Base-by-base conservation (phyloP, 495 filamentous ascomycete species). In the Paragyromitra xinjiangensis region DNA sequence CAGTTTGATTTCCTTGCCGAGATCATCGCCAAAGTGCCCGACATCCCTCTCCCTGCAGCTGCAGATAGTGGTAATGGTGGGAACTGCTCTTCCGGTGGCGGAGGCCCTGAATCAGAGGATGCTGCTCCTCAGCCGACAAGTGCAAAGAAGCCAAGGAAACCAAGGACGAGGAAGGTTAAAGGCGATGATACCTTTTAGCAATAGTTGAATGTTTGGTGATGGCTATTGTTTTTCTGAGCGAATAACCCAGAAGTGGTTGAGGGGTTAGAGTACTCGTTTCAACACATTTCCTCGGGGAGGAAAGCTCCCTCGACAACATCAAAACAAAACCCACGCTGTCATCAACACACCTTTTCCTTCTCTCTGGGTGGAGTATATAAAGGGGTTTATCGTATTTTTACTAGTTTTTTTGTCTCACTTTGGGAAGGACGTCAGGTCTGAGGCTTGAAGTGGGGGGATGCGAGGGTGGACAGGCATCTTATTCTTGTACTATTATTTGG, bases 1-100 rank as follows among this genome's bases (percentile, higher is more conserved):
- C 93, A 95, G 78, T 92, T 96, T 83, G 95, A 99, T 84, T 99
- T 98, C 79, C 85, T 99, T 66, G 86, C 87, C 48, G 94, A 97
- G n/a, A 97, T 97, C 77, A 94, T 97, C 56, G 85, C 90, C 70
- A 94, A 93, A 79, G 91, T 98, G 0, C 89, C 92, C 3, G 93
- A 95, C 81, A 92, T 88, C 61, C 88, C 91, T 22, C 51, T 70
- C 4, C 77, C 81, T 8, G 37, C 72, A 11, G 73, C 61, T 6
- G 76, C 61, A 2, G 73, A 58, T 24, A 64, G 64, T 14, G 64
- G 67, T 11, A 64, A 68, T 24, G 72, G 78, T 45, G 79, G 75
- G 6, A 71, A 75, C 26, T 75, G 69, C 16, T 71, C 69, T 2
- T 72, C 77, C 12, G 71, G 77, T 12, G 80, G 79, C 6, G 78